Evolutionary conservation across 2,329 filamentous ascomycete genomes (phyloP).

Genomic region (Colletotrichum sp.): DNA sequence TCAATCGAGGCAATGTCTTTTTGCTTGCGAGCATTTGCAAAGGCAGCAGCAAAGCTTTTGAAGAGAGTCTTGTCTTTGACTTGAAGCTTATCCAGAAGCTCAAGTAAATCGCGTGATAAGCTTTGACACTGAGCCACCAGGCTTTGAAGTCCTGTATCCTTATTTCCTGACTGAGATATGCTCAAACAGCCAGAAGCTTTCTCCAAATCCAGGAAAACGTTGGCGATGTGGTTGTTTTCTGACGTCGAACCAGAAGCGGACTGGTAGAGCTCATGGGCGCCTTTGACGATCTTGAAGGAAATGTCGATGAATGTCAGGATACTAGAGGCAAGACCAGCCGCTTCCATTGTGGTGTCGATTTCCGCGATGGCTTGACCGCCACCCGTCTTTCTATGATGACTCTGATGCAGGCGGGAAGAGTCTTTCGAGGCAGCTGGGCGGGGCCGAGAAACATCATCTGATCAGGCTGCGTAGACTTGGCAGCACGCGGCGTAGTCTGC

Average conservation of each 20-base stretch:
- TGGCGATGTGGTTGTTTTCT: background rate
- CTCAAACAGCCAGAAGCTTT: background rate
- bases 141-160: background rate
- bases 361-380: background rate
- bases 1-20: background rate
- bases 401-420: background rate
- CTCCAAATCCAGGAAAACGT: background rate
- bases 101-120: background rate
- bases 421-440: background rate
- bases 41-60: background rate
- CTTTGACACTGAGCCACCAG: background rate
- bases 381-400: rapidly evolving
- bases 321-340: background rate
- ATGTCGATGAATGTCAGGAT: background rate
- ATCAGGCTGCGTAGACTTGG: background rate
- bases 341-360: background rate
- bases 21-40: background rate
- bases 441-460: rapidly evolving
- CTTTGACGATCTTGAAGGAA: background rate
- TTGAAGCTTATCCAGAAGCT: background rate
- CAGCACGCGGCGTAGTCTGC: background rate
- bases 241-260: background rate
- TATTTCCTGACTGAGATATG: background rate
- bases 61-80: background rate
- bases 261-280: background rate